These are phyloP conservation scores for Aspergillus aculeatus DNA, from an alignment of 2,329 filamentous ascomycete genomes.

Conservation along the genomic window DNA sequence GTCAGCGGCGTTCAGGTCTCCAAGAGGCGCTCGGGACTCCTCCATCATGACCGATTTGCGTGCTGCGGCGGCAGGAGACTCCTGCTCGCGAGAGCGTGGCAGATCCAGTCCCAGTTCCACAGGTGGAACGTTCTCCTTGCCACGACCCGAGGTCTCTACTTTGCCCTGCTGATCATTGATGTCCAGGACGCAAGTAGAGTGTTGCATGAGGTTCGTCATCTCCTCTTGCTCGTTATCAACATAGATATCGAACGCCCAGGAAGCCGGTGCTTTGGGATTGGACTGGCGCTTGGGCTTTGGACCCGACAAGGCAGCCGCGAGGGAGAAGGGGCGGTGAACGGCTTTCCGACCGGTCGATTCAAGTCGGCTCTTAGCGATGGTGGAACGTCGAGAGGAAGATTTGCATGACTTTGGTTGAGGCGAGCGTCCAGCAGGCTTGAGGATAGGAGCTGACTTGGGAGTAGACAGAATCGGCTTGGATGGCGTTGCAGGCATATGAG, in stretches of 20 bases:
- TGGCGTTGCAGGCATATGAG: conserved; percentile 25
- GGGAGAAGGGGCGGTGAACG: conserved; percentile 67
- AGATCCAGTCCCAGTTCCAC: conserved; percentile 58
- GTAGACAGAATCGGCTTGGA: conserved; percentile 36
- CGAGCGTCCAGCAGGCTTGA: conserved; percentile 76
- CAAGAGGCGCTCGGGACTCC: conserved; percentile 65
- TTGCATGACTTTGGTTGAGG: conserved; percentile 71
- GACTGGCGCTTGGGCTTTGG: conserved; percentile 52
- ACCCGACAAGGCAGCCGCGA: conserved; percentile 69
- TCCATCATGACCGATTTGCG: conserved; percentile 58
- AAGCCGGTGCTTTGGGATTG: conserved; percentile 47
- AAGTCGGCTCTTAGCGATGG: conserved; percentile 64
- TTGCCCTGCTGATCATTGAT: conserved; percentile 79
- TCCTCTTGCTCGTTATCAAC: conserved; percentile 89
- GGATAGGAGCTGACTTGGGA: conserved; percentile 53
- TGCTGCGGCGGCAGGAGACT: conserved; percentile 24
- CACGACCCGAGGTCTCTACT: conserved; percentile 56
- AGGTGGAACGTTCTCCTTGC: conserved; percentile 94
- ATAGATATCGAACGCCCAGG: conserved; percentile 91
- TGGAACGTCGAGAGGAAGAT: conserved; percentile 66
- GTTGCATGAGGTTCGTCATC: conserved; percentile 88
- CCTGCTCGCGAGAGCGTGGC: conserved; percentile 39
- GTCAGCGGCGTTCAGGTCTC: conserved; percentile 65
- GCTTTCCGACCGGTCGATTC: conserved; percentile 58
- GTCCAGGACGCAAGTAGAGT: conserved; percentile 81